A percentile compares a stretch with the other conserved stretches of the same genome.
phyloP scores from a whole-genome alignment of 192 early-diverging fungal genomes.

The Jimgerdemannia flammicorona region DNA sequence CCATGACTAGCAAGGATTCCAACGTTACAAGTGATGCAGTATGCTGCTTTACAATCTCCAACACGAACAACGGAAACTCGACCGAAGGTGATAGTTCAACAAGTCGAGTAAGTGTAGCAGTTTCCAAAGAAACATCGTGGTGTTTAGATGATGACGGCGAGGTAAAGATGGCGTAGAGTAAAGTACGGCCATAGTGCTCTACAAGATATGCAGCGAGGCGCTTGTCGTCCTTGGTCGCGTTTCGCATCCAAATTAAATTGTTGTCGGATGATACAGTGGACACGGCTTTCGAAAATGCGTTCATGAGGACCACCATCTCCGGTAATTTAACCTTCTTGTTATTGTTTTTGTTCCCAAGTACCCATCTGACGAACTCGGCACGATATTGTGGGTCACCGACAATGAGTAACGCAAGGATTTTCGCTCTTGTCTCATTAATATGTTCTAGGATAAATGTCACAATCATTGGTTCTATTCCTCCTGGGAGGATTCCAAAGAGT shows the following conservation, averaged over 20 bases:
- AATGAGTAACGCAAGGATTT: conserved; percentile 10
- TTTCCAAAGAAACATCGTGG: neutral
- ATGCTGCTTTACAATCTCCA: neutral
- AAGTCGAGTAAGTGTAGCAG: neutral
- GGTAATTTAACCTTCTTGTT: neutral
- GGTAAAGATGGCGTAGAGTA: neutral
- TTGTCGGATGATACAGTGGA: neutral
- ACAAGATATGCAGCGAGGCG: neutral
- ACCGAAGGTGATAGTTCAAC: neutral
- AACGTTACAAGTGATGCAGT: neutral
- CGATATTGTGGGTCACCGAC: neutral
- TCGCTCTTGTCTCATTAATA: conserved; percentile 7
- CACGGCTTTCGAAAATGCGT: neutral
- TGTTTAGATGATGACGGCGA: neutral
- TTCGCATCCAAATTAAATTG: neutral
- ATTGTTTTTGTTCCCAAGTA: neutral
- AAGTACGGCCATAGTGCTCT: neutral
- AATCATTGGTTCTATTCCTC: neutral
- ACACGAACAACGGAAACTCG: neutral
- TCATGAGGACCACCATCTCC: neutral
- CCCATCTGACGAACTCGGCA: conserved; percentile 3
- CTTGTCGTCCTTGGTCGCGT: neutral
- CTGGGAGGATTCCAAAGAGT: conserved; percentile 4
- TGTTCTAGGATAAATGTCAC: conserved; percentile 7
- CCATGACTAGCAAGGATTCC: conserved; percentile 14